A percentile compares a stretch with the other conserved stretches of the same genome.
Evolutionary conservation across 257 asterid species (phyloP).

Genomic region (Solanum raphanifolium): DNA sequence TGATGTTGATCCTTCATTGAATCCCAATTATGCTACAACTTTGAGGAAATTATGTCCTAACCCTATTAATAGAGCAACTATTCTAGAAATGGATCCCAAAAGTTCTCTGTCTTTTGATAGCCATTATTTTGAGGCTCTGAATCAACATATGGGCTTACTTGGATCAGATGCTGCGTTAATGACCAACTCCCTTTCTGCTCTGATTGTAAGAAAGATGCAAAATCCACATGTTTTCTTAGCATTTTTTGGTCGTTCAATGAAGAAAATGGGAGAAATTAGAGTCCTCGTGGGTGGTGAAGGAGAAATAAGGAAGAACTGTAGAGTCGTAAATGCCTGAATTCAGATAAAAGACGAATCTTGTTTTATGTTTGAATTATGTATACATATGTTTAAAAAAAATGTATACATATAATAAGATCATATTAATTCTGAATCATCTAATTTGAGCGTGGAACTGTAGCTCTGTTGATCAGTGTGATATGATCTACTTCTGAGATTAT

Average conservation of each 20-base stretch:
- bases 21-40: conserved; percentile 12
- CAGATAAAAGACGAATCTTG: neutral
- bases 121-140: conserved; percentile 6
- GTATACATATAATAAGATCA: neutral
- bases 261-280: conserved; percentile 20
- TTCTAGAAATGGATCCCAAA: conserved; percentile 19
- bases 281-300: conserved; percentile 16
- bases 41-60: conserved; percentile 12
- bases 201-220: conserved; percentile 12
- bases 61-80: conserved; percentile 17
- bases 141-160: neutral
- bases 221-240: conserved; percentile 10
- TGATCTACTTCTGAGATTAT: neutral
- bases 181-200: conserved; percentile 6
- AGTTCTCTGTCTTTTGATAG: conserved; percentile 19
- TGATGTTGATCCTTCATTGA: conserved; percentile 34
- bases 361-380: neutral
- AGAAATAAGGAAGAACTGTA: conserved; percentile 24
- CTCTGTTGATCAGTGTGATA: neutral
- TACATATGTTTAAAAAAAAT: neutral
- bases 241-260: conserved; percentile 17
- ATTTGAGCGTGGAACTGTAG: neutral
- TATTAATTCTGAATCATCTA: neutral
- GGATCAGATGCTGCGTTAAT: conserved; percentile 5
- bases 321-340: neutral